Evolutionary conservation across 2,329 filamentous ascomycete genomes (phyloP), one percentile per base, ranked within the genome.

Genomic region (Trichoderma sp.): DNA sequence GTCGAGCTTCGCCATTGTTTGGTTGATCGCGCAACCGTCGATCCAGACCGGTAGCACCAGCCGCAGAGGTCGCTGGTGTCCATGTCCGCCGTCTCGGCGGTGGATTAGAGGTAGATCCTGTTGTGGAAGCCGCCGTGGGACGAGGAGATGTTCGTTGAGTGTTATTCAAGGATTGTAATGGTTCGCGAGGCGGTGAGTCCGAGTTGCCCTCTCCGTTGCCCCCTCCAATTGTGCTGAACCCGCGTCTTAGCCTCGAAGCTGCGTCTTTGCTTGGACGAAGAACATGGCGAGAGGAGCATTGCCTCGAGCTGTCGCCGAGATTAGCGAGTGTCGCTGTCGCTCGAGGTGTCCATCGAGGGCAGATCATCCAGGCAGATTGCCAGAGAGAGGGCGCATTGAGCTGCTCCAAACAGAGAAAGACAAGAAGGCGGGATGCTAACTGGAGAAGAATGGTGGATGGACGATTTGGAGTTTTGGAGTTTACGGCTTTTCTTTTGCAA

Each of bases 341-440:
- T 74, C 74, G 76, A 76, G 78, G 76, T 60, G 79, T 78, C 81
- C 80, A 81, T 82, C 71, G 78, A 35, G 76, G 80, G 76, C 80
- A 78, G 74, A 80, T 82, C 82, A 83, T 83, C 75, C 79, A 77
- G 80, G 77, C 79, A 77, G 65, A 33, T 35, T 35, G 56, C 33
- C 33, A 50, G 4, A 7, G 60, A 21, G n/a, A 63, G 35, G 66
- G 31, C 41, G 65, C 75, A 76, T 76, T 60, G 65, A 71, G 63
- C 41, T 74, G 41, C 21, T 63, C 18, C 18, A 2, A 31, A 62
- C 60, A 63, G 8, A 33, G 59, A 63, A 31, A 21, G 27, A 5
- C 27, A 9, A 9, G 59, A 5, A 6, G 9, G 27, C 11, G 62
- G 9, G 72, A 21, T n/a, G 65, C 53, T n/a, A 29, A 14, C 14